These are phyloP conservation scores for Pseudogymnoascus sp. DNA, from an alignment of 2,329 filamentous ascomycete genomes.

Conservation along the genomic window DNA sequence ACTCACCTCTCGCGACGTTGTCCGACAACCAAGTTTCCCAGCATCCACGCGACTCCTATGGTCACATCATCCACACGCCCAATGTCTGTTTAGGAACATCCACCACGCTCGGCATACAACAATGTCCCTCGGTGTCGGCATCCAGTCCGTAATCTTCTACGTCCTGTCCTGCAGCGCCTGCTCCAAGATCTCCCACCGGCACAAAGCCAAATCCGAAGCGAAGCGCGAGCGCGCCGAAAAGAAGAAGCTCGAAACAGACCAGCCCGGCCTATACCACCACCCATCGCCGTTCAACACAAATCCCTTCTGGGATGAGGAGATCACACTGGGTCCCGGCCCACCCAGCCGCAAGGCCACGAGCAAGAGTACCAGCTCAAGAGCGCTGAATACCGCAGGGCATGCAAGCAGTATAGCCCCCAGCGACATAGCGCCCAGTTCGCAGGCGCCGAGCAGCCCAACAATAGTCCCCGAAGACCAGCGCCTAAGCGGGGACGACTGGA, in stretches of 20 bases:
- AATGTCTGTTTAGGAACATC: not conserved
- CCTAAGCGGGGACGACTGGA: slow-evolving; percentile 54
- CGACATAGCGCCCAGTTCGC: slow-evolving; percentile 25
- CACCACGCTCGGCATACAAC: not conserved
- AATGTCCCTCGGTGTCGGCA: slow-evolving; percentile 49
- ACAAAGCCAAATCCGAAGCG: slow-evolving; percentile 62
- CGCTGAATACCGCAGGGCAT: slow-evolving; percentile 48
- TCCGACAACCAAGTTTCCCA: not conserved
- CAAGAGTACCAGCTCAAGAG: slow-evolving; percentile 51
- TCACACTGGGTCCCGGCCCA: slow-evolving; percentile 67
- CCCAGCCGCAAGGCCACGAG: slow-evolving; percentile 37
- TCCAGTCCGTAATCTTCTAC: slow-evolving; percentile 73
- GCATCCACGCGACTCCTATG: not conserved
- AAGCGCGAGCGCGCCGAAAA: slow-evolving; percentile 59
- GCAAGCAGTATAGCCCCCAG: slow-evolving; percentile 41
- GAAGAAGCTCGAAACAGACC: slow-evolving; percentile 54
- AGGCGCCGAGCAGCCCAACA: slow-evolving; percentile 35
- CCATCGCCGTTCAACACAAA: slow-evolving; percentile 80
- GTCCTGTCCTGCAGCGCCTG: slow-evolving; percentile 72
- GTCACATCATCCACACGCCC: not conserved
- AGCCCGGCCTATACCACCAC: slow-evolving; percentile 68
- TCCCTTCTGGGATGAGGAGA: slow-evolving; percentile 81
- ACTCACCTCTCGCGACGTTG: not conserved
- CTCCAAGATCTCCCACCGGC: slow-evolving; percentile 58
- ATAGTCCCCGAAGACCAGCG: slow-evolving; percentile 37